Base-by-base conservation (phyloP, 345 rosid species). In the Bruguiera sexangula region DNA sequence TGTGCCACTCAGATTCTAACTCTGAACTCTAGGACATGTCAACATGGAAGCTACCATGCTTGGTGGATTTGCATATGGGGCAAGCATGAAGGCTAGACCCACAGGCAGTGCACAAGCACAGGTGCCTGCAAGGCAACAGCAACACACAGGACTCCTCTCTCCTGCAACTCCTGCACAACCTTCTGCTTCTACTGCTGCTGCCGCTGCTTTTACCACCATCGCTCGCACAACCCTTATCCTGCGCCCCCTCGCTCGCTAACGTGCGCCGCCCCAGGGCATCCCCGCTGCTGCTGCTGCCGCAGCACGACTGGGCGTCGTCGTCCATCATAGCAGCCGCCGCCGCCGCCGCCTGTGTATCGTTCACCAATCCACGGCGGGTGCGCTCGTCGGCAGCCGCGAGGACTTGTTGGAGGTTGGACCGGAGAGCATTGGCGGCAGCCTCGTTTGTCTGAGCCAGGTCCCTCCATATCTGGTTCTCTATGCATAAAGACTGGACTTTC, bases 391-490 rank as follows among this genome's bases (percentile, higher is more conserved):
- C 86, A 46, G 86, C 75, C 0, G 78, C 63, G 16, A 89, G 79
- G 31, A 88, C 80, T 68, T 87, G 87, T 54, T 92, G 88, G 13
- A 92, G 86, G 72, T 87, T 84, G 30, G 63, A 77, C 24, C 98
- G 82, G 52, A 92, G 77, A 70, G 87, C 83, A 75, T 88, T 89
- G 62, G 91, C 94, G 0, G 91, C 78, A 56, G 91, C 98, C 69
- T 92, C 88, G 73, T 87, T 89, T 37, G 78, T 76, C 73, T 85
- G 96, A 21, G 98, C 98, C 62, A 89, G 73, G 43, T 89, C 94
- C 64, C 91, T 73, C 98, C 98, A 92, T 36, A 89, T 81, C 76
- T 92, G 96, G 27, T 88, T 92, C 82, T 92, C 98, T 2, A 84
- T 51, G 57, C 82, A 82, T 20, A 89, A 76, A 4, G 92, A 81